Conservation (phyloP, 768 basidiomycete species). For the Tylopilus plumbeoviolaceoides region DNA sequence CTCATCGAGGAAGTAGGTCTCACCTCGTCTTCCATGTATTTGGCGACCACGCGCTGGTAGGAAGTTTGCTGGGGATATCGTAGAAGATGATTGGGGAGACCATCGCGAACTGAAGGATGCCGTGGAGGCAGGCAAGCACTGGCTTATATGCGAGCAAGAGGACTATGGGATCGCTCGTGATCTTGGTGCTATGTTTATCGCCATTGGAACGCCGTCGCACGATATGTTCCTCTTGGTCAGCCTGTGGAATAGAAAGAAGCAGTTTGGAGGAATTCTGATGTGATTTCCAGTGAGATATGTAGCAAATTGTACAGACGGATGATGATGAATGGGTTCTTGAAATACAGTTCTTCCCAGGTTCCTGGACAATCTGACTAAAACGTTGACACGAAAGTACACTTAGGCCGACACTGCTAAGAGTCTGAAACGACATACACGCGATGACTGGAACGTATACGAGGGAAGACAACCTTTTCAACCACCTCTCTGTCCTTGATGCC, state of each 20-base stretch:
- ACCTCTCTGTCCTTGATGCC: constrained; percentile 14
- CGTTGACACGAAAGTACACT: constrained; percentile 3
- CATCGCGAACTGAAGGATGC: constrained; percentile 17
- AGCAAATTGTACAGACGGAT: background rate
- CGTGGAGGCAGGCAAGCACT: background rate
- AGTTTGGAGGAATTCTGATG: background rate
- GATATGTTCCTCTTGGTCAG: background rate
- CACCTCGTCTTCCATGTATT: constrained; percentile 47
- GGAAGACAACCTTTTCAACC: constrained; percentile 6
- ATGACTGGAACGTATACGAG: background rate
- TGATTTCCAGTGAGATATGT: background rate
- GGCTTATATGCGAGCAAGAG: constrained; percentile 6
- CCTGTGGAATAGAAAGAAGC: background rate
- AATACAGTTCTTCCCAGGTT: constrained; percentile 10
- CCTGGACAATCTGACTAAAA: constrained; percentile 19
- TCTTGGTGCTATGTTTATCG: constrained; percentile 5
- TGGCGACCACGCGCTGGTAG: constrained; percentile 36
- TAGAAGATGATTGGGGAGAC: constrained; percentile 35
- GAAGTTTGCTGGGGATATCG: constrained; percentile 38
- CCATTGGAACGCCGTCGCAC: background rate
- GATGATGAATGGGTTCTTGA: background rate
- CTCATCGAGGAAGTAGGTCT: background rate
- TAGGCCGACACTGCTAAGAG: background rate
- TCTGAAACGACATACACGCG: constrained; percentile 10
- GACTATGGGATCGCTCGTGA: background rate